Evolutionary conservation across 805 yeast species (phyloP).

Genomic region (Monosporozyma yasuniensis): DNA sequence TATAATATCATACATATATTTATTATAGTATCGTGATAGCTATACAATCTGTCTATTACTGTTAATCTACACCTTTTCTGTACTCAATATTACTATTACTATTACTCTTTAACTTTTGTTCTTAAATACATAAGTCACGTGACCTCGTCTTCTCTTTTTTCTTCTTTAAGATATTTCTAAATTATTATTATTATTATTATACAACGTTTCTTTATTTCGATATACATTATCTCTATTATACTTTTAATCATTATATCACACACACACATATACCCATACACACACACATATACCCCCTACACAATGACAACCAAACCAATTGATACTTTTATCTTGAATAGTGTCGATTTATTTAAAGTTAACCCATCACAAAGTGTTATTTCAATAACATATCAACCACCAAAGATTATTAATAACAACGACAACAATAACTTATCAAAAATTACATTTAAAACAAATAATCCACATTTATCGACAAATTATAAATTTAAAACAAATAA

Average conservation of each 20-base stretch:
- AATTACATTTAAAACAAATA: constrained; percentile 49
- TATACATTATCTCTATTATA: too few relatives aligned
- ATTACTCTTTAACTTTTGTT: too few relatives aligned
- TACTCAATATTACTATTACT: too few relatives aligned
- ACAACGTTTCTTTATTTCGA: too few relatives aligned
- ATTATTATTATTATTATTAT: too few relatives aligned
- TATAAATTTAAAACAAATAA: constrained; percentile 51
- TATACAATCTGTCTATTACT: too few relatives aligned
- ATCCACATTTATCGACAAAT: constrained; percentile 54
- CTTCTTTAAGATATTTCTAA: too few relatives aligned
- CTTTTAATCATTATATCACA: not conserved
- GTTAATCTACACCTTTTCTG: too few relatives aligned
- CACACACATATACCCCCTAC: not conserved
- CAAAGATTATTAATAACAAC: constrained; percentile 4
- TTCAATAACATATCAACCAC: constrained; percentile 32
- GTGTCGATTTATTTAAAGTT: constrained; percentile 35
- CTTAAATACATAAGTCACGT: too few relatives aligned
- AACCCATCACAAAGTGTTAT: constrained; percentile 32
- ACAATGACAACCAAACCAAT: constrained; percentile 26
- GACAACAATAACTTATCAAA: constrained; percentile 3
- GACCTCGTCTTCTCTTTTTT: too few relatives aligned
- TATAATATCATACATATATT: too few relatives aligned
- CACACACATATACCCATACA: not conserved
- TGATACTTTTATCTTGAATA: constrained; percentile 36
- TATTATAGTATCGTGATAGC: too few relatives aligned